phyloP scores from a whole-genome alignment of 1,284 basidiomycete genomes.

The Rugiboletus extremiorientalis region DNA sequence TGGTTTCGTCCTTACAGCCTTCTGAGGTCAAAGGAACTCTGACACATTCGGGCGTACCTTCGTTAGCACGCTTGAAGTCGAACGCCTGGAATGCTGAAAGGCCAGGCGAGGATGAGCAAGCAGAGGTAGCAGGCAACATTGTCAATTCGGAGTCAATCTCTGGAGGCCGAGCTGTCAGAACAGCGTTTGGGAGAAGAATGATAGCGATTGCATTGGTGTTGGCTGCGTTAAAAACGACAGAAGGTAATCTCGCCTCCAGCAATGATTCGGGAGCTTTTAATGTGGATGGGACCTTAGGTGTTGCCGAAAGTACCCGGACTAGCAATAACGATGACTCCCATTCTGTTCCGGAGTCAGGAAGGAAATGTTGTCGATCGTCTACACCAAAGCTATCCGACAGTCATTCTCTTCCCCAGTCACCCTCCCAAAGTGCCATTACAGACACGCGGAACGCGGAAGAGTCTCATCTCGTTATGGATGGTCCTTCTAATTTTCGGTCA shows the following conservation, averaged over 20 bases:
- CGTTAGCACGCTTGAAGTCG: not conserved
- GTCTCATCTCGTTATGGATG: not conserved
- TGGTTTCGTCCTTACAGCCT: not conserved
- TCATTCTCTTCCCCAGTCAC: not conserved
- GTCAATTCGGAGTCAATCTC: not conserved
- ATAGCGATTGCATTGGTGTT: not conserved
- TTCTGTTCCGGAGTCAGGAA: not conserved
- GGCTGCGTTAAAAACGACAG: not conserved
- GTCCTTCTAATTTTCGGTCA: not conserved
- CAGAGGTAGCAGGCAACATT: not conserved
- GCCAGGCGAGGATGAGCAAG: not conserved
- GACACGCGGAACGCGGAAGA: not conserved
- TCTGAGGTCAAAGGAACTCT: not conserved
- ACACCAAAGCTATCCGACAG: not conserved
- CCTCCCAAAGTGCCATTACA: not conserved
- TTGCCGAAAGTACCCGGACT: too few species aligned
- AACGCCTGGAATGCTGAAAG: too few species aligned
- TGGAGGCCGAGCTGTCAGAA: not conserved
- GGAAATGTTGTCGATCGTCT: not conserved
- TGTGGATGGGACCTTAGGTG: not conserved
- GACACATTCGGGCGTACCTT: too few species aligned
- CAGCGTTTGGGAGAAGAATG: not conserved
- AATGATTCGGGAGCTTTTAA: not conserved
- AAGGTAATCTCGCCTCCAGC: not conserved
- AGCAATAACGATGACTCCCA: not conserved